These are phyloP conservation scores for Phytophthora hibernalis DNA, from an alignment of 352 stramenopile species.

Conservation along the genomic window DNA sequence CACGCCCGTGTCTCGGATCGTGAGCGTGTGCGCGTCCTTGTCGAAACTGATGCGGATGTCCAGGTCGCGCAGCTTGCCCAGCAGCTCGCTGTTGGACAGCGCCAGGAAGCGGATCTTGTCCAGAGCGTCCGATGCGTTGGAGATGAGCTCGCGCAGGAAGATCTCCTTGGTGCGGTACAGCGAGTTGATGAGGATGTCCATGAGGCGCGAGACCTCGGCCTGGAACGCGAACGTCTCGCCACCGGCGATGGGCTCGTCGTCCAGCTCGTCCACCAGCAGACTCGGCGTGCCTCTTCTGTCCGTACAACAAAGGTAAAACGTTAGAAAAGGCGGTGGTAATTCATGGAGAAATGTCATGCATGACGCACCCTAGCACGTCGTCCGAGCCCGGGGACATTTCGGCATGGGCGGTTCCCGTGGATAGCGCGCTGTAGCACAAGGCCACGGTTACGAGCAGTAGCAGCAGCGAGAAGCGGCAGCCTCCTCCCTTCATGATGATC, in stretches of 20 bases:
- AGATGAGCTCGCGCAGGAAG: slow-evolving; percentile 99
- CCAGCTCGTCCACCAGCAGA: slow-evolving; percentile 55
- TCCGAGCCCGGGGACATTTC: slow-evolving; percentile 50
- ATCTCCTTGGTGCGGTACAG: slow-evolving; percentile 98
- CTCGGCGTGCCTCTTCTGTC: slow-evolving; percentile 42
- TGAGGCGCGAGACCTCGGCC: slow-evolving; percentile 97
- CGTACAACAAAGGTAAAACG: slow-evolving; percentile 2
- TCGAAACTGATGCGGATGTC: slow-evolving; percentile 98
- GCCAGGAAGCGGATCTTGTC: slow-evolving; percentile 99
- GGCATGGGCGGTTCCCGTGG: slow-evolving; percentile 27
- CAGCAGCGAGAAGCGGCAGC: slow-evolving; percentile 32
- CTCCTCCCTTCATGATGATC: slow-evolving; percentile 21
- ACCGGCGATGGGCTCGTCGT: slow-evolving; percentile 44
- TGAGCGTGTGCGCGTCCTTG: slow-evolving; percentile 95
- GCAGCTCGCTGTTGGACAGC: slow-evolving; percentile 89
- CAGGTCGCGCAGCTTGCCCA: slow-evolving; percentile 89
- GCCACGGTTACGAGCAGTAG: slow-evolving; percentile 49
- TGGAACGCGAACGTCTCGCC: slow-evolving; percentile 94
- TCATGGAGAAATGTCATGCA: neutral
- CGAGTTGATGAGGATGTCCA: slow-evolving; percentile 99
- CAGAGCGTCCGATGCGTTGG: slow-evolving; percentile 98
- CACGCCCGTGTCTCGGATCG: slow-evolving; percentile 98
- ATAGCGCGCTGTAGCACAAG: slow-evolving; percentile 43
- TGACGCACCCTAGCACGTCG: slow-evolving; percentile 49
- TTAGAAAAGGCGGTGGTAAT: neutral